Evolutionary conservation across 2,329 filamentous ascomycete genomes (phyloP).

Genomic region (Talaromyces sp.): DNA sequence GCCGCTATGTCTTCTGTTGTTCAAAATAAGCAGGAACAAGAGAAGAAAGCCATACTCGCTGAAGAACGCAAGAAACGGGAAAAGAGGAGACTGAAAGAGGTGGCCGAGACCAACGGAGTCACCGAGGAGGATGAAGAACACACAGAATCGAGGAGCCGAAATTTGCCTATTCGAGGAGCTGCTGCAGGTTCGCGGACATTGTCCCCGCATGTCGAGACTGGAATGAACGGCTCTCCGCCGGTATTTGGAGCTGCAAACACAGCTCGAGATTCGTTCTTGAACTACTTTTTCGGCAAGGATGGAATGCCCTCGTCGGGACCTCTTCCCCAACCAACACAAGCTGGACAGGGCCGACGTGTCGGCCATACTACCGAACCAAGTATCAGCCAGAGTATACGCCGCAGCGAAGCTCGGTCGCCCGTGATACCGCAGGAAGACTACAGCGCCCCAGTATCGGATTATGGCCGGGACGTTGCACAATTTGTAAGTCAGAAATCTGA

Average conservation of each 20-base stretch:
- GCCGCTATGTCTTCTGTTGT: conserved; percentile 98
- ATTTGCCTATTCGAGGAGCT: conserved; percentile 58
- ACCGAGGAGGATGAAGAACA: conserved; percentile 68
- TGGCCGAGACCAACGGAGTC: conserved; percentile 70
- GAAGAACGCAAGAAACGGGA: conserved; percentile 87
- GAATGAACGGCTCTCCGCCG: conserved; percentile 61
- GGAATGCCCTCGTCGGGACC: conserved; percentile 48
- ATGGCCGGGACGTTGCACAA: conserved; percentile 41
- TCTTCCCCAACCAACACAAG: conserved; percentile 39
- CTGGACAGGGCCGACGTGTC: conserved; percentile 59
- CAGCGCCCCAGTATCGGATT: conserved; percentile 32
- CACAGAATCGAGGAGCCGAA: conserved; percentile 49
- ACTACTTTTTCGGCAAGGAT: conserved; percentile 98
- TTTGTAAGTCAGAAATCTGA: conserved; percentile 43
- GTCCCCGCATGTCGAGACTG: conserved; percentile 69
- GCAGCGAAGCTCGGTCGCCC: conserved; percentile 50
- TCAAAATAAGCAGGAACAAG: conserved; percentile 87
- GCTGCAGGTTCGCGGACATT: conserved; percentile 68
- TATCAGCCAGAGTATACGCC: conserved; percentile 77
- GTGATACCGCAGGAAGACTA: conserved; percentile 46
- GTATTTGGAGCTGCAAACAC: conserved; percentile 60
- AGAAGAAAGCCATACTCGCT: conserved; percentile 73
- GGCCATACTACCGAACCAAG: conserved; percentile 76
- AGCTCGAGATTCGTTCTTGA: conserved; percentile 86
- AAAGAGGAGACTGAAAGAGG: conserved; percentile 74